Percentiles rank a stretch among this genome's conserved stretches.
Evolutionary conservation across 352 stramenopile genomes (phyloP).

Genomic region (Phytophthora megakarya): DNA sequence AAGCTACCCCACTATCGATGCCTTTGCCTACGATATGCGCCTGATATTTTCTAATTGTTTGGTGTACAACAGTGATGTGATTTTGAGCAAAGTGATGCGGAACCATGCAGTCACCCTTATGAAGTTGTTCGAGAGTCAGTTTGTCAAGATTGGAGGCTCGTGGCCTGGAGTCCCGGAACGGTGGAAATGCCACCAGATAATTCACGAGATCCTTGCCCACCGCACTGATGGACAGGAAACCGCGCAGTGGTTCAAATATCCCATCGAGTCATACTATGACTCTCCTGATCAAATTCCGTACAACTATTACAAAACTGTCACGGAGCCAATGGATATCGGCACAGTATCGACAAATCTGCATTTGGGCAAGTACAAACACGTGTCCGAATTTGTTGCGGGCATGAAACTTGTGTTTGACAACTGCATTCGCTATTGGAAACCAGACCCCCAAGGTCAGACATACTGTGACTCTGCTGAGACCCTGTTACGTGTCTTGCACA

Average conservation of each 20-base stretch:
- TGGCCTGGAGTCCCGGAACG: constrained; percentile 74
- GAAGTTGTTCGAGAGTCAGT: constrained; percentile 80
- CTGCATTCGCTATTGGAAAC: constrained; percentile 82
- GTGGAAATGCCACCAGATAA: constrained; percentile 86
- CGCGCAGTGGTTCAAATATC: constrained; percentile 89
- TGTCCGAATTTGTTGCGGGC: constrained; percentile 59
- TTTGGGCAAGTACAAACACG: constrained; percentile 66
- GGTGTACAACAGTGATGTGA: constrained; percentile 88
- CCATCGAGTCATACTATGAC: constrained; percentile 84
- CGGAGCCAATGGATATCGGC: constrained; percentile 81
- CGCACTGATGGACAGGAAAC: constrained; percentile 80
- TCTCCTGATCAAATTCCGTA: constrained; percentile 84
- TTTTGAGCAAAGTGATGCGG: constrained; percentile 83
- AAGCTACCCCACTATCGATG: constrained; percentile 63
- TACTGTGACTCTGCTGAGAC: constrained; percentile 81
- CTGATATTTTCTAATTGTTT: constrained; percentile 90
- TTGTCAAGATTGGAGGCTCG: constrained; percentile 67
- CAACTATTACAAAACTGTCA: constrained; percentile 83
- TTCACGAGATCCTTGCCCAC: constrained; percentile 77
- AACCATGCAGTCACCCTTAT: constrained; percentile 85
- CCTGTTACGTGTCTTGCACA: constrained; percentile 59
- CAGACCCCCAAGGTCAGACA: constrained; percentile 71
- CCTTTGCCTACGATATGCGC: constrained; percentile 80
- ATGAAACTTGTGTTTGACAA: constrained; percentile 88
- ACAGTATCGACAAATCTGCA: constrained; percentile 78